phyloP scores from a whole-genome alignment of 176 grass and related monocot species.

The Calamus simplicifolius region DNA sequence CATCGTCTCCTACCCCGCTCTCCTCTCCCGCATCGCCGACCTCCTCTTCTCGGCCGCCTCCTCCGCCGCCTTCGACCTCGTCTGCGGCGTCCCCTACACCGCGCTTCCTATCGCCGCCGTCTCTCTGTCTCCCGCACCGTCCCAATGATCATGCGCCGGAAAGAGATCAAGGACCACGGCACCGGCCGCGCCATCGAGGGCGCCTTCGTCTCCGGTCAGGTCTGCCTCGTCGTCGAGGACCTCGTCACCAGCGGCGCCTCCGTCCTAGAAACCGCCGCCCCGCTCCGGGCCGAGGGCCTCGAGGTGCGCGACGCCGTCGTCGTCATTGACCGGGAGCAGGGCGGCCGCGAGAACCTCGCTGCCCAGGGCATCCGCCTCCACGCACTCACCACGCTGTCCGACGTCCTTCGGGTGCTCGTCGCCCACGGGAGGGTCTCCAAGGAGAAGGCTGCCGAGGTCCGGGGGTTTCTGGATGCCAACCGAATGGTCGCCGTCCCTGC shows the following conservation, averaged over 20 bases:
- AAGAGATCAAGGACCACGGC: slow-evolving; percentile 85
- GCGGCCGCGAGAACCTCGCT: slow-evolving; percentile 67
- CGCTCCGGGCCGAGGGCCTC: slow-evolving; percentile 60
- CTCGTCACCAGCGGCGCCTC: slow-evolving; percentile 89
- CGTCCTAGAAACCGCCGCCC: slow-evolving; percentile 63
- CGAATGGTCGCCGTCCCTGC: slow-evolving; percentile 55
- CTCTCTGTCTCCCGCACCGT: slow-evolving; percentile 47
- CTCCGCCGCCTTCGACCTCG: slow-evolving; percentile 38
- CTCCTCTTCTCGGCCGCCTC: slow-evolving; percentile 45
- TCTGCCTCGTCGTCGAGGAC: slow-evolving; percentile 80
- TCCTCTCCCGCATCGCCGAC: slow-evolving; percentile 55
- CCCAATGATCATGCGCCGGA: slow-evolving; percentile 96
- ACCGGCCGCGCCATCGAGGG: slow-evolving; percentile 92
- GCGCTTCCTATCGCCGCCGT: slow-evolving; percentile 84
- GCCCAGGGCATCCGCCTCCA: slow-evolving; percentile 64
- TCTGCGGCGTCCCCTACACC: slow-evolving; percentile 93
- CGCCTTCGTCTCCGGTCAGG: slow-evolving; percentile 32
- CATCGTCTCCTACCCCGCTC: slow-evolving; percentile 76
- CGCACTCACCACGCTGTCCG: slow-evolving; percentile 63
- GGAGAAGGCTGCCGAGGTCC: slow-evolving; percentile 77
- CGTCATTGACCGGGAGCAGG: slow-evolving; percentile 85
- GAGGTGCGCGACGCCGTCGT: slow-evolving; percentile 55
- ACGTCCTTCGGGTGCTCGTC: slow-evolving; percentile 61
- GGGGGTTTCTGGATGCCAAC: slow-evolving; percentile 68
- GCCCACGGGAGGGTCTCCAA: slow-evolving; percentile 43